Evolutionary conservation across 306 rosid species (phyloP).

Genomic region (Cucumis melo): DNA sequence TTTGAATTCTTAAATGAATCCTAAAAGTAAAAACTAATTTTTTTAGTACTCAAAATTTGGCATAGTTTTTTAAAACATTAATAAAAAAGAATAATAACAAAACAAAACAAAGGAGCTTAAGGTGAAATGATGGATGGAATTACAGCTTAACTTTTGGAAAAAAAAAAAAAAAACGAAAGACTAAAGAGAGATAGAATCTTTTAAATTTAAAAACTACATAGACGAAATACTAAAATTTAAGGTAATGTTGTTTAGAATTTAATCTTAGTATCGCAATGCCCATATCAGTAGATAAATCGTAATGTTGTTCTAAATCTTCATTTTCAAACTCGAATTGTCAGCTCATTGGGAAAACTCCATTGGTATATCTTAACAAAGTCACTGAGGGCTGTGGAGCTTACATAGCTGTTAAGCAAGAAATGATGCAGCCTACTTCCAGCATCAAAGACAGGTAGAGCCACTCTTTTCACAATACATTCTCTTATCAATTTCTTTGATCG

Average conservation of each 20-base stretch:
- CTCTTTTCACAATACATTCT: not conserved
- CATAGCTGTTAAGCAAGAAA: constrained; percentile 94
- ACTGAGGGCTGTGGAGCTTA: constrained; percentile 90
- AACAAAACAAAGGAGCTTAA: too few species aligned
- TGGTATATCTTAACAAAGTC: constrained; percentile 87
- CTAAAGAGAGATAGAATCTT: too few species aligned
- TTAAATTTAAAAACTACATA: not conserved
- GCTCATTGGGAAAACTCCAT: constrained; percentile 87
- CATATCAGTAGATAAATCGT: not conserved
- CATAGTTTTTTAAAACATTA: too few species aligned
- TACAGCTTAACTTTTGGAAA: too few species aligned
- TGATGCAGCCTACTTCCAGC: constrained; percentile 96
- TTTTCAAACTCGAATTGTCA: constrained; percentile 18
- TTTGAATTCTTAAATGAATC: too few species aligned
- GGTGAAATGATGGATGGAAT: too few species aligned
- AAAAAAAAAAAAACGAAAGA: too few species aligned
- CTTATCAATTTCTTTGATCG: not conserved
- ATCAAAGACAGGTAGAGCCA: constrained; percentile 73
- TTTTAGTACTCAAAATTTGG: too few species aligned
- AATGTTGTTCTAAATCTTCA: not conserved
- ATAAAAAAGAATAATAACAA: too few species aligned
- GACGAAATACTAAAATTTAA: not conserved
- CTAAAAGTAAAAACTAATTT: too few species aligned
- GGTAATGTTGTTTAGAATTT: not conserved
- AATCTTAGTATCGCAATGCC: not conserved